Conservation (phyloP, 257 asterid species). For the Salvia hispanica region DNA sequence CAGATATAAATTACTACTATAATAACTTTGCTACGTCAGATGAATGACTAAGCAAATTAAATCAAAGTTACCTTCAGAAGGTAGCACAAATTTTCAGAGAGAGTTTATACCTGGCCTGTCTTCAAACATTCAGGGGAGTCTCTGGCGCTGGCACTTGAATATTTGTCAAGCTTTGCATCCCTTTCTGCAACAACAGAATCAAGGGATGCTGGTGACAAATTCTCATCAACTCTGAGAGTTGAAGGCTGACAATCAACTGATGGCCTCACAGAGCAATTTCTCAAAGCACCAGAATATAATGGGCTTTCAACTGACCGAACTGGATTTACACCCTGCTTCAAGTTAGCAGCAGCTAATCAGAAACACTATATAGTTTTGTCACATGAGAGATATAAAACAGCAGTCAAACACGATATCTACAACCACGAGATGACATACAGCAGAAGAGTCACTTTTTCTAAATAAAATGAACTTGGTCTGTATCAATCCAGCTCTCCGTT, state of each 20-base stretch:
- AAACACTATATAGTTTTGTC: slow-evolving; percentile 18
- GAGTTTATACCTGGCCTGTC: slow-evolving; percentile 48
- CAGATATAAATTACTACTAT: not conserved
- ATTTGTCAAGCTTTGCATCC: slow-evolving; percentile 55
- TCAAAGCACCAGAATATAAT: slow-evolving; percentile 49
- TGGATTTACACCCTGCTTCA: slow-evolving; percentile 56
- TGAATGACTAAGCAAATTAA: slow-evolving; percentile 19
- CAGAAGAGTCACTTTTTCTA: slow-evolving; percentile 10
- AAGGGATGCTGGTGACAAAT: slow-evolving; percentile 64
- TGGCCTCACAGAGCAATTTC: slow-evolving; percentile 54
- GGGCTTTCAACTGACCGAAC: slow-evolving; percentile 62
- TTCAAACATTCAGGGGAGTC: slow-evolving; percentile 59
- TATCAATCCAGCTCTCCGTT: slow-evolving; percentile 2
- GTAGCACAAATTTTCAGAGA: not conserved
- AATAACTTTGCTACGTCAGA: slow-evolving; percentile 8
- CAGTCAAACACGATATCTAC: slow-evolving; percentile 18
- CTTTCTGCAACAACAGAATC: slow-evolving; percentile 69
- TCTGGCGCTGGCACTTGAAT: slow-evolving; percentile 50
- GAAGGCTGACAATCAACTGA: slow-evolving; percentile 62
- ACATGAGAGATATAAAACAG: slow-evolving; percentile 13
- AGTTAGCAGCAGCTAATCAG: slow-evolving; percentile 31
- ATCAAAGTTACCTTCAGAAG: slow-evolving; percentile 18
- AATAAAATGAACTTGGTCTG: not conserved
- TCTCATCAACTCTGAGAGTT: slow-evolving; percentile 60
- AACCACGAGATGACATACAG: slow-evolving; percentile 8